These are phyloP conservation scores for Phylloporus rhodoxanthus DNA, from an alignment of 768 basidiomycete genomes.

Conservation along the genomic window DNA sequence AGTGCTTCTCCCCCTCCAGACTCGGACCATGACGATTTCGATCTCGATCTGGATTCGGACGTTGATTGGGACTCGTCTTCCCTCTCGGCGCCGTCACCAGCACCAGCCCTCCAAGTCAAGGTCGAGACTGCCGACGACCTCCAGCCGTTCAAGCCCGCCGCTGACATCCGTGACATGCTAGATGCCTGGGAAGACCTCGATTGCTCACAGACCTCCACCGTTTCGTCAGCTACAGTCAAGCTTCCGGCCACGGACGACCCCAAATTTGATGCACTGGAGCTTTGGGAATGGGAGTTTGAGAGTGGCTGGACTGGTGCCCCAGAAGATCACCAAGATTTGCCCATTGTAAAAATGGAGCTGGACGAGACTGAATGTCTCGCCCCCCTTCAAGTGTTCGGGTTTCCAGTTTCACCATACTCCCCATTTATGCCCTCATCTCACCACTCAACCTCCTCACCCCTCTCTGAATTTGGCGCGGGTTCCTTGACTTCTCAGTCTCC, in stretches of 20 bases:
- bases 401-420: conserved; percentile 17
- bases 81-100: conserved; percentile 19
- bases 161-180: conserved; percentile 57
- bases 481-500: conserved; percentile 13
- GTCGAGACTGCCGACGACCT: conserved; percentile 25
- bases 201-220: conserved; percentile 22
- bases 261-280: conserved; percentile 39
- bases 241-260: conserved; percentile 32
- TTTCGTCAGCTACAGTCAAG: conserved; percentile 27
- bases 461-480: conserved; percentile 13
- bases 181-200: conserved; percentile 70
- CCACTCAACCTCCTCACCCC: conserved; percentile 15
- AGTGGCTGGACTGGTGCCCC: conserved; percentile 18
- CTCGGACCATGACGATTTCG: conserved; percentile 45
- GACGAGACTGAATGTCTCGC: conserved; percentile 34
- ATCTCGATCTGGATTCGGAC: conserved; percentile 50
- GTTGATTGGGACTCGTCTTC: conserved; percentile 56
- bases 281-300: conserved; percentile 35
- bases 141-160: conserved; percentile 47
- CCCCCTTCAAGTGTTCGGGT: conserved; percentile 4
- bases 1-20: conserved; percentile 71
- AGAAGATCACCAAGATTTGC: conserved; percentile 17
- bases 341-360: conserved; percentile 36
- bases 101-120: conserved; percentile 13
- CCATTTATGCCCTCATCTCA: conserved; percentile 16